Percentiles rank a stretch among this genome's conserved stretches.
phyloP scores from a whole-genome alignment of 306 rosid genomes.

The Carpinus fangiana region DNA sequence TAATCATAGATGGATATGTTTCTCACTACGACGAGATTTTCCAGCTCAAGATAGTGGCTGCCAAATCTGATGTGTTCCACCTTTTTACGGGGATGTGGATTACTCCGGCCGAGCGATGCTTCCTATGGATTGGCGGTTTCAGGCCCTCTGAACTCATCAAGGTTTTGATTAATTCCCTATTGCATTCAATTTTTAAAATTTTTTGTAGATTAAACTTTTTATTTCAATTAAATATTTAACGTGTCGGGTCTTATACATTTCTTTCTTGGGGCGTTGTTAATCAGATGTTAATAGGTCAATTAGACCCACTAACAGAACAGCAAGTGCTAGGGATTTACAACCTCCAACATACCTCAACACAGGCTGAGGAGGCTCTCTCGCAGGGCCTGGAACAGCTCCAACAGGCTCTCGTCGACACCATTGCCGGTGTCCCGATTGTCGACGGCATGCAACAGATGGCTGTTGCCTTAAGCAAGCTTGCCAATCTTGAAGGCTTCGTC shows the following conservation, averaged over 20 bases:
- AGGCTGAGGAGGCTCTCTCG: conserved; percentile 87
- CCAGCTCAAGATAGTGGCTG: conserved; percentile 64
- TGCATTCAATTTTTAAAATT: too few relatives aligned
- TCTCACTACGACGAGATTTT: conserved; percentile 79
- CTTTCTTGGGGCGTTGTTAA: neutral
- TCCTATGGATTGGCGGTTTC: conserved; percentile 96
- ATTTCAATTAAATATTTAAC: neutral
- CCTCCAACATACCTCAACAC: conserved; percentile 61
- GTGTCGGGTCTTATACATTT: neutral
- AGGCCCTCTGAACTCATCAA: conserved; percentile 83
- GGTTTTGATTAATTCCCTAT: conserved; percentile 31
- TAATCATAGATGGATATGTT: conserved; percentile 63
- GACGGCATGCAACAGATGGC: conserved; percentile 88
- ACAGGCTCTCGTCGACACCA: conserved; percentile 64
- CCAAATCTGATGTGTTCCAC: conserved; percentile 88
- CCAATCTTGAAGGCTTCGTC: conserved; percentile 81
- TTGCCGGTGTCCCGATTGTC: conserved; percentile 48
- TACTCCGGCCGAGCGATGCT: conserved; percentile 86
- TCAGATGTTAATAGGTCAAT: conserved; percentile 70
- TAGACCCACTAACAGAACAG: conserved; percentile 86
- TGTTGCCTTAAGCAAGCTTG: conserved; percentile 64
- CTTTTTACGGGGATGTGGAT: conserved; percentile 83
- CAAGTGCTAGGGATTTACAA: conserved; percentile 64
- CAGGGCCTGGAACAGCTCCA: conserved; percentile 91
- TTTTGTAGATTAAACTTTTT: too few relatives aligned